Percentiles rank a stretch among this genome's conserved stretches.
phyloP scores from a whole-genome alignment of 495 filamentous ascomycete species.

The Trichoderma virens region DNA sequence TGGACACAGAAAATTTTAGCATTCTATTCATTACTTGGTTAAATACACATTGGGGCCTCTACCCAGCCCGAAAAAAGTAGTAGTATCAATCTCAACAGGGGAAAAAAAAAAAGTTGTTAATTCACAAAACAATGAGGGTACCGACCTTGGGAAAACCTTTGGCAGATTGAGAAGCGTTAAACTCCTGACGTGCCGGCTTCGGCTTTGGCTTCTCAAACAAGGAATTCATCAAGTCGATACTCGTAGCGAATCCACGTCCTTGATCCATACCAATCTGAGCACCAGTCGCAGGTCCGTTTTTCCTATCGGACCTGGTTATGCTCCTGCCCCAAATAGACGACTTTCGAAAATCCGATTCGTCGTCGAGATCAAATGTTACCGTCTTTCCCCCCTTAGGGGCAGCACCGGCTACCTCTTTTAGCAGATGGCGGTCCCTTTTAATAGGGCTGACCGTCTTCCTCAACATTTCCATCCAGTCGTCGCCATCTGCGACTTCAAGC shows the following conservation, averaged over 20 bases:
- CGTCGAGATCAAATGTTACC: background rate
- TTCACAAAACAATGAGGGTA: conserved; percentile 61
- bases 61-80: conserved; percentile 18
- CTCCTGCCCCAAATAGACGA: conserved; percentile 13
- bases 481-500: conserved; percentile 46
- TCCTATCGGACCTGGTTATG: conserved; percentile 9
- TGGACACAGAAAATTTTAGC: conserved; percentile 25
- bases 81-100: conserved; percentile 23
- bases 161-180: conserved; percentile 21
- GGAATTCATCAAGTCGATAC: conserved; percentile 89
- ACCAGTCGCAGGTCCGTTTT: conserved; percentile 6
- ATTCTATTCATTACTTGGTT: conserved; percentile 6
- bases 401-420: conserved; percentile 42
- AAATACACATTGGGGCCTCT: conserved; percentile 4
- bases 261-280: conserved; percentile 12
- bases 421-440: conserved; percentile 64
- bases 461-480: conserved; percentile 85
- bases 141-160: conserved; percentile 41
- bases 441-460: conserved; percentile 85
- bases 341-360: conserved; percentile 10
- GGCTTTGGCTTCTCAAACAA: conserved; percentile 60
- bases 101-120: conserved; percentile 42
- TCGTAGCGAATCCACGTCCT: conserved; percentile 58
- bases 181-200: conserved; percentile 21
- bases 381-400: background rate